Evolutionary conservation across 2,329 filamentous ascomycete genomes (phyloP).

Genomic region (Aspergillus flavus): DNA sequence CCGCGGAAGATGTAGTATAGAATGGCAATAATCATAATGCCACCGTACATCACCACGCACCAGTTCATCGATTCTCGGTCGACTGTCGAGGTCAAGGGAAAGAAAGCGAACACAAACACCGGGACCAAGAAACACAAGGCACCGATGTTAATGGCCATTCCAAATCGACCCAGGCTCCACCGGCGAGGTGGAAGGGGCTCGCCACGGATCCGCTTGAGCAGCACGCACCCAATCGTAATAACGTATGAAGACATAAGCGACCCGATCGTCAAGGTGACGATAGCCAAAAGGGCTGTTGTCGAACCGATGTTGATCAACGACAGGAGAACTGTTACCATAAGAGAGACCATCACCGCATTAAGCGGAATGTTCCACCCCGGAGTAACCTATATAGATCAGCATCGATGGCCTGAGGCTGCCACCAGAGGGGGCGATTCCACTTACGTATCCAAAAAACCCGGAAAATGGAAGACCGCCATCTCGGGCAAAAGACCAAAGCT

Average conservation of each 20-base stretch:
- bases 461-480: slow-evolving; percentile 45
- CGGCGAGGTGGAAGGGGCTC: slow-evolving; percentile 36
- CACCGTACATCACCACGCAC: slow-evolving; percentile 39
- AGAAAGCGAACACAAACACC: slow-evolving; percentile 43
- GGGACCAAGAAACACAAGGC: slow-evolving; percentile 36
- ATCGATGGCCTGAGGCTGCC: slow-evolving; percentile 1
- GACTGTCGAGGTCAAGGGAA: slow-evolving; percentile 33
- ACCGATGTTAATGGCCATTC: slow-evolving; percentile 38
- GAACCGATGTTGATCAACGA: slow-evolving; percentile 57
- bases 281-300: slow-evolving; percentile 55
- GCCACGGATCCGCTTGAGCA: slow-evolving; percentile 34
- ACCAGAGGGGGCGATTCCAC: background rate
- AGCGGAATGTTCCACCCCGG: slow-evolving; percentile 45
- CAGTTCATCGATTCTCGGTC: slow-evolving; percentile 44
- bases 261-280: slow-evolving; percentile 55
- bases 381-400: slow-evolving; percentile 32
- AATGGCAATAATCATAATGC: slow-evolving; percentile 39
- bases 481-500: slow-evolving; percentile 49
- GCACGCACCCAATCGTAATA: slow-evolving; percentile 42
- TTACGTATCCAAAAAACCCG: slow-evolving; percentile 20
- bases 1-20: slow-evolving; percentile 39
- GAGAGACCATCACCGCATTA: slow-evolving; percentile 31
- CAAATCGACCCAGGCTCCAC: slow-evolving; percentile 38
- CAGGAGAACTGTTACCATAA: slow-evolving; percentile 39
- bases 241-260: slow-evolving; percentile 57